Conservation (phyloP, 1,284 basidiomycete species). For the Cutaneotrichosporon mucoides region DNA sequence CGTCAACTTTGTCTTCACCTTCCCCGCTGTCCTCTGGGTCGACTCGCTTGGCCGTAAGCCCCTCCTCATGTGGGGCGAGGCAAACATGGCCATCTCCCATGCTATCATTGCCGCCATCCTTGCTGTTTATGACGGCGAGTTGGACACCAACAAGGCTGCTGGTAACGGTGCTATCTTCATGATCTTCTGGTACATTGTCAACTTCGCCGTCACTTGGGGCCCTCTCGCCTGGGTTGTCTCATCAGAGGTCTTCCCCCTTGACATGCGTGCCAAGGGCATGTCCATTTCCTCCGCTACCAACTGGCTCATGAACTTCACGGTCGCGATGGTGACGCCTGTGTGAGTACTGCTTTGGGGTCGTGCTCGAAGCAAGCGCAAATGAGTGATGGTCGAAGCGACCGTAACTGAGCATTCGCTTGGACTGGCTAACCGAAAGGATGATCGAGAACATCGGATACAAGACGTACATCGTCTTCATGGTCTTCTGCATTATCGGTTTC, state of each 20-base stretch:
- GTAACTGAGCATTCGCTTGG: not conserved
- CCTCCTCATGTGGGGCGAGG: slow-evolving; percentile 41
- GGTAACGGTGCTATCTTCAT: slow-evolving; percentile 18
- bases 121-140: slow-evolving; percentile 13
- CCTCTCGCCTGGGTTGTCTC: slow-evolving; percentile 47
- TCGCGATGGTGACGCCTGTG: slow-evolving; percentile 33
- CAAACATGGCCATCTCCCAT: slow-evolving; percentile 45
- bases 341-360: not conserved
- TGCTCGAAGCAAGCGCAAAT: too few relatives aligned
- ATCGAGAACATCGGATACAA: slow-evolving; percentile 40
- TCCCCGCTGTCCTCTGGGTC: slow-evolving; percentile 46
- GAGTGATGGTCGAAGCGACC: too few relatives aligned
- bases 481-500: slow-evolving; percentile 44
- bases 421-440: slow-evolving; percentile 36
- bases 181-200: slow-evolving; percentile 42
- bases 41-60: slow-evolving; percentile 47
- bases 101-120: slow-evolving; percentile 44
- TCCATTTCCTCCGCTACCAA: slow-evolving; percentile 39
- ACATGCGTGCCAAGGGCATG: slow-evolving; percentile 49
- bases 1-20: slow-evolving; percentile 51
- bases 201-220: slow-evolving; percentile 47
- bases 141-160: slow-evolving; percentile 16
- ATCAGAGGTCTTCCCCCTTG: slow-evolving; percentile 47
- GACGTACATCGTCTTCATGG: slow-evolving; percentile 48
- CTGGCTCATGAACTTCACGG: slow-evolving; percentile 43